phyloP scores from a whole-genome alignment of 2,329 filamentous ascomycete genomes.

The Xylariomycetidae sp. region DNA sequence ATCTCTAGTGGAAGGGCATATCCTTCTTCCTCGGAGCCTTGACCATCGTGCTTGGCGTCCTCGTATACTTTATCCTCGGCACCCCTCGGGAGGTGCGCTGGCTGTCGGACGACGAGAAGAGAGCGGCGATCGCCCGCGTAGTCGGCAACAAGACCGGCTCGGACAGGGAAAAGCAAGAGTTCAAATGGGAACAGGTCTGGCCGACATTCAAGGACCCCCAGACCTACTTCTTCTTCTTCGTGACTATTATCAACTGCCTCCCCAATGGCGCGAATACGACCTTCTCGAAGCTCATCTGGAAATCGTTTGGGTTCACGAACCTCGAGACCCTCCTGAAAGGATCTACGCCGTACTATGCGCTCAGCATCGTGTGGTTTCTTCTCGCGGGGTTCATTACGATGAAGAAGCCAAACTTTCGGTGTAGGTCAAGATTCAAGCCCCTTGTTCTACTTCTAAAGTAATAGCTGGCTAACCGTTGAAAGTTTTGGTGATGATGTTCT shows the following conservation, averaged over 20 bases:
- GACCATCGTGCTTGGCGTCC: constrained; percentile 18
- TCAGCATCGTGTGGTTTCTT: constrained; percentile 26
- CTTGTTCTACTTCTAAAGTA: too few species aligned
- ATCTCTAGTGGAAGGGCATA: constrained; percentile 23
- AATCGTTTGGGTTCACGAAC: constrained; percentile 28
- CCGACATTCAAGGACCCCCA: constrained; percentile 26
- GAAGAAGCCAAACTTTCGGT: constrained; percentile 23
- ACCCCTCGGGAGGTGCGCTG: constrained; percentile 27
- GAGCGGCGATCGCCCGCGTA: constrained; percentile 23
- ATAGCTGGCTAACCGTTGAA: too few species aligned
- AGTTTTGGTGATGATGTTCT: constrained; percentile 23
- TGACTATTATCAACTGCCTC: constrained; percentile 27
- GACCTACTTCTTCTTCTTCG: constrained; percentile 31
- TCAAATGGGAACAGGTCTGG: constrained; percentile 24
- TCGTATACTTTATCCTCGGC: constrained; percentile 24
- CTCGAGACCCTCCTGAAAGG: constrained; percentile 29
- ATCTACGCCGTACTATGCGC: constrained; percentile 22
- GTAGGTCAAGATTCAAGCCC: too few species aligned
- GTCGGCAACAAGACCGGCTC: constrained; percentile 24
- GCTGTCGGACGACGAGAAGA: constrained; percentile 26
- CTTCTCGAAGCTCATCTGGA: constrained; percentile 27
- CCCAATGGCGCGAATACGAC: constrained; percentile 30
- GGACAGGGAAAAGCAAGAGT: constrained; percentile 21
- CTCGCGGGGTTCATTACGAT: constrained; percentile 17
- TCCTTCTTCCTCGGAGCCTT: constrained; percentile 24